Percentiles rank a stretch among this genome's conserved stretches.
Conservation (phyloP, 73 alveolate species). For the Paramecium sonneborni region DNA sequence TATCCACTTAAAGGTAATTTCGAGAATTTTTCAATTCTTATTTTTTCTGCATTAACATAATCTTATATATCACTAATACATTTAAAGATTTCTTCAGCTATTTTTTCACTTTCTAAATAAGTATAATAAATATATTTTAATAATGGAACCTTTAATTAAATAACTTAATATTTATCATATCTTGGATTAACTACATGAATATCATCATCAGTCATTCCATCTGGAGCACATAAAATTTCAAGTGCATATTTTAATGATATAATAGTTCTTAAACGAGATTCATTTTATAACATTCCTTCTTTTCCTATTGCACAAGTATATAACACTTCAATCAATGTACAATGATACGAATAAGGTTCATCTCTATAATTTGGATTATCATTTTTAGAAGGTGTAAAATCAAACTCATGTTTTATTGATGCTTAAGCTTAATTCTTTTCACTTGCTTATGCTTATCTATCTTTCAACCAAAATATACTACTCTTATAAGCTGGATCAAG, state of each 20-base stretch:
- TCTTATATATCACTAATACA: constrained; percentile 43
- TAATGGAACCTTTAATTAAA: constrained; percentile 38
- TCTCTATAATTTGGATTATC: constrained; percentile 47
- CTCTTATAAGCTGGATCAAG: constrained; percentile 56
- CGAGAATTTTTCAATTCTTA: constrained; percentile 16
- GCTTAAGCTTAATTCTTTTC: not conserved
- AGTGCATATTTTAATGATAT: constrained; percentile 59
- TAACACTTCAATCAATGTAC: constrained; percentile 56
- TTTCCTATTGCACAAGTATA: constrained; percentile 66
- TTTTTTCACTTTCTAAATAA: constrained; percentile 63
- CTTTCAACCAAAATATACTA: constrained; percentile 51
- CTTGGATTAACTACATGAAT: constrained; percentile 8
- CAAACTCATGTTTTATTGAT: constrained; percentile 45
- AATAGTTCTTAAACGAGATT: constrained; percentile 63
- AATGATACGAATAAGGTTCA: constrained; percentile 71
- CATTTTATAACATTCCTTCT: constrained; percentile 71
- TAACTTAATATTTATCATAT: constrained; percentile 24
- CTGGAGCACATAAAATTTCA: constrained; percentile 58
- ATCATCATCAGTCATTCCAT: constrained; percentile 60
- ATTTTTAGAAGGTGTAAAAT: constrained; percentile 6
- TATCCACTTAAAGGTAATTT: not conserved
- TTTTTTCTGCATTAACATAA: constrained; percentile 36
- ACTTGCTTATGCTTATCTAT: not conserved
- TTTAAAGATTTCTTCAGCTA: constrained; percentile 60
- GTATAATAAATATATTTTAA: constrained; percentile 58